These are phyloP conservation scores for Samsoniella hepiali DNA, from an alignment of 2,329 filamentous ascomycete species.

Conservation along the genomic window DNA sequence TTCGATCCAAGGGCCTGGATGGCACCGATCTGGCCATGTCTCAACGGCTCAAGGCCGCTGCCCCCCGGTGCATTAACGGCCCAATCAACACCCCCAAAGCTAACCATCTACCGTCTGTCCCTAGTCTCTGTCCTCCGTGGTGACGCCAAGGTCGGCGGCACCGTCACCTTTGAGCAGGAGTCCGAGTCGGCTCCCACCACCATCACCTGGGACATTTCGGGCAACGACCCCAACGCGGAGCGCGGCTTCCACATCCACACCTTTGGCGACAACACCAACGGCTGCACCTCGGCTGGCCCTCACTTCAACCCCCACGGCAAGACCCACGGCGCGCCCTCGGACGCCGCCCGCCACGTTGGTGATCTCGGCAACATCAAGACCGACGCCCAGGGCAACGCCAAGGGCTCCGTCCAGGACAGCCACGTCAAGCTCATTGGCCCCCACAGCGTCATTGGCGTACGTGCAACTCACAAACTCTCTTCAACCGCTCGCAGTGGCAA, in stretches of 20 bases:
- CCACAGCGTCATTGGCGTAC: slow-evolving; percentile 89
- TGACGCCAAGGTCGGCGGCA: slow-evolving; percentile 93
- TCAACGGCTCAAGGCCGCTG: neutral
- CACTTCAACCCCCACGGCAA: slow-evolving; percentile 98
- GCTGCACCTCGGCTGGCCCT: slow-evolving; percentile 95
- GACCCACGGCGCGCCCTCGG: slow-evolving; percentile 82
- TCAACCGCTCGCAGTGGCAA: too few species aligned
- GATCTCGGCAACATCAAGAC: slow-evolving; percentile 98
- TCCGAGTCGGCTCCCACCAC: slow-evolving; percentile 78
- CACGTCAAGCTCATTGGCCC: slow-evolving; percentile 94
- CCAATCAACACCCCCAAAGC: neutral
- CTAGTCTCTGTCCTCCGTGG: slow-evolving; percentile 93
- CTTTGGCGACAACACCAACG: slow-evolving; percentile 99
- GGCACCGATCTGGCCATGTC: slow-evolving; percentile 18
- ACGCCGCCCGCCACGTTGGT: slow-evolving; percentile 88
- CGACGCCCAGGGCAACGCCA: slow-evolving; percentile 84
- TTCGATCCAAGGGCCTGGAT: slow-evolving; percentile 31
- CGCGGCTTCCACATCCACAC: slow-evolving; percentile 98
- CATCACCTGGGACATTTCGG: slow-evolving; percentile 87
- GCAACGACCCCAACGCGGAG: slow-evolving; percentile 91
- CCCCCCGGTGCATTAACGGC: too few species aligned
- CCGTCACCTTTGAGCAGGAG: slow-evolving; percentile 91
- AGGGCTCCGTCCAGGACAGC: slow-evolving; percentile 76
- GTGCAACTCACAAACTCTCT: slow-evolving; percentile 25
- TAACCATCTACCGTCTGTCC: neutral